Evolutionary conservation across 345 rosid genomes (phyloP), one percentile per base, ranked within the genome.

Genomic region (Camelina sativa): DNA sequence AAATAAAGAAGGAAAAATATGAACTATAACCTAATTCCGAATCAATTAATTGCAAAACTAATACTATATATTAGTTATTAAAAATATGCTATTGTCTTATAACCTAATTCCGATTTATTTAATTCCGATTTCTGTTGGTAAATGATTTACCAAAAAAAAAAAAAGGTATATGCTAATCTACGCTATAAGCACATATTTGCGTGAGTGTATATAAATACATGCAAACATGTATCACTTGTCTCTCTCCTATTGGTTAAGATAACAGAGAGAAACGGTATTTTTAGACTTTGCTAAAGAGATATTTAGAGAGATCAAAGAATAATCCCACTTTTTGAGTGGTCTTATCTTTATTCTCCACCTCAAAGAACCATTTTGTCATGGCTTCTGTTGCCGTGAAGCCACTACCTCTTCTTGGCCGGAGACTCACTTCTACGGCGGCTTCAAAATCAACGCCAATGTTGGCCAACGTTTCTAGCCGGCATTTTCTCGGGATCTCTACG

Each of bases 291-390:
- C n/a, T 23, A 57, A 52, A 28, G 30, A 28, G 71, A 63, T 69
- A 41, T 46, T 75, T 75, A 6, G 30, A 28, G 30, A 10, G 47
- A 50, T 60, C 73, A 69, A 69, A n/a, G n/a, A n/a, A n/a, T 7
- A 69, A 11, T 28, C 41, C 11, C 5, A 28, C 64, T 57, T 64
- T 28, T 68, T 68, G 40, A 60, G 63, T 17, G 12, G 58, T 63
- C 76, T 76, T 76, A 71, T 69, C 72, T 58, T 70, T 62, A 15
- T 20, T 48, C 72, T 71, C 80, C 32, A 48, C 62, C 72, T 48
- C 65, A 63, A 7, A 46, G 6, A 15, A 64, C 64, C 64, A 35
- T 11, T 32, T 52, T 4, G n/a, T 43, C 59, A 77, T 77, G 80
- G 60, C 76, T 1, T 56, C 76, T 11, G 62, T 65, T 23, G 56